Base-by-base conservation (phyloP, 2,329 filamentous ascomycete genomes). In the Camillea tinctor region DNA sequence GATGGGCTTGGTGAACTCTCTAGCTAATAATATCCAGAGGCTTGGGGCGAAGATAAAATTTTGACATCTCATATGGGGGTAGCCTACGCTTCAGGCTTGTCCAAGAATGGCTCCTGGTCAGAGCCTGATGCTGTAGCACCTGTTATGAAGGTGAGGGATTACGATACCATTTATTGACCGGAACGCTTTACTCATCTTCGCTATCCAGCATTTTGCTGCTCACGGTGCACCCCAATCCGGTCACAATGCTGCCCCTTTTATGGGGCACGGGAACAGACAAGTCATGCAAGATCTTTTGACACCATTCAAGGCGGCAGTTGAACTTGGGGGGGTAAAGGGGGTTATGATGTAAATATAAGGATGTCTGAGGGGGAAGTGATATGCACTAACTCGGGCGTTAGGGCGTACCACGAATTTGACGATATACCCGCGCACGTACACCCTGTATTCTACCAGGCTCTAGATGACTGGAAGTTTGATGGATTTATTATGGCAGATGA, bases 31-130 rank as follows among this genome's bases (percentile, higher is more conserved):
- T 11, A 13, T 30, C 40, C 30, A 75, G 78, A 80, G 68, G 76
- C 74, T n/a, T 80, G 78, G 77, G 78, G 78, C 1, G 78, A 80
- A 57, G 78, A 80, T 60, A 78, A 78, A 63, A 64, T 79, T 0
- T 64, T 80, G 13, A 79, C 78, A 0, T 75, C 76, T 9, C 71
- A 75, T 23, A 79, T 80, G 77, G 77, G 78, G 6, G 75, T 79
- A 15, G 77, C 77, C 1, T 79, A 77, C 60, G 70, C 77, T 0
- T 76, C 73, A 4, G 77, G 78, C 0, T 57, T 80, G 19, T 79
- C 77, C 2, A 80, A 80, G 57, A 79, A 80, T 54, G 69, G 76
- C 17, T 76, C 75, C 4, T 79, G 75, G 76, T 70, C 72, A 4
- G 74, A 76, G 1, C 67, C 71, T 0, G 77, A 80, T 65, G 78